Conservation (phyloP, 306 rosid genomes). For the Prinsepia uniflora region DNA sequence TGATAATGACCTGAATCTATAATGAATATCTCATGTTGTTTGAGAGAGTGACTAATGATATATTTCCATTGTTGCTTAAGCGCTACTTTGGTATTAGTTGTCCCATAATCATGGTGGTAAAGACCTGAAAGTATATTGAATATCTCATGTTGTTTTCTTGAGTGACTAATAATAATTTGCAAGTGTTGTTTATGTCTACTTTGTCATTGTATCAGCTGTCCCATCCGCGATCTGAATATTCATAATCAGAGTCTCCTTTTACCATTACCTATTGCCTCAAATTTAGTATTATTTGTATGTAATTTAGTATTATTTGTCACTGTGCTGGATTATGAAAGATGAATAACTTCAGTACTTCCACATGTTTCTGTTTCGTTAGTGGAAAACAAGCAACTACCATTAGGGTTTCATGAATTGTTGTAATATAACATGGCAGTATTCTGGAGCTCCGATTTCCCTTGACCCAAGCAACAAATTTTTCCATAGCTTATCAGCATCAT, state of each 20-base stretch:
- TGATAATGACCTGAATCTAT: no score
- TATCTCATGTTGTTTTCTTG: conserved; percentile 5
- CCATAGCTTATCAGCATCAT: no score
- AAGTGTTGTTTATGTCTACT: conserved; percentile 7
- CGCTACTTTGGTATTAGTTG: not conserved
- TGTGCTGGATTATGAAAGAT: not conserved
- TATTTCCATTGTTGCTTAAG: conserved; percentile 8
- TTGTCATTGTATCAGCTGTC: not conserved
- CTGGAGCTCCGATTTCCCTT: no score
- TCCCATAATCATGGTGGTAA: not conserved
- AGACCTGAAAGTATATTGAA: not conserved
- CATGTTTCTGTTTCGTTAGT: conserved; percentile 3
- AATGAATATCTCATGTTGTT: no score
- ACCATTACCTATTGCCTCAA: conserved; percentile 11
- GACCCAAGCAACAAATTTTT: no score
- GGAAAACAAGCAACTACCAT: not conserved
- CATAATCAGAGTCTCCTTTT: no score
- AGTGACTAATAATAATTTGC: conserved; percentile 9
- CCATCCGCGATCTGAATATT: no score
- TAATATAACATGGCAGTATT: no score
- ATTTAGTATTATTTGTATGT: conserved; percentile 14
- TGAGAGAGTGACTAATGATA: conserved; percentile 3
- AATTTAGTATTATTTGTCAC: not conserved
- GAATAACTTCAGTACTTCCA: not conserved
- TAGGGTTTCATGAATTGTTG: not conserved